Base-by-base conservation (phyloP, 768 basidiomycete genomes). In the Dendrothele bispora region DNA sequence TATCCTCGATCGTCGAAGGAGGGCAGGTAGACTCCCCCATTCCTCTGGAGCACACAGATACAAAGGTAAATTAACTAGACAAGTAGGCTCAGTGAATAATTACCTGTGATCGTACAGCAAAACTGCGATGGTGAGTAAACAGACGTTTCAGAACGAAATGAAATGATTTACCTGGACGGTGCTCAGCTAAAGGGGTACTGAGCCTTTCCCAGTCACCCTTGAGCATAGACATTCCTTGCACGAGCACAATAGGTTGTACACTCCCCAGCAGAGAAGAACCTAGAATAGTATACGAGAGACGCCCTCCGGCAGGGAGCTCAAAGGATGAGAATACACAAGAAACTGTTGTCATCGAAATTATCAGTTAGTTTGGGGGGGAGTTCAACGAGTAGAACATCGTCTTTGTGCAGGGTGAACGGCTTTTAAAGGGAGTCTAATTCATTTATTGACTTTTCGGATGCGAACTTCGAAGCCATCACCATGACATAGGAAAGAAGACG, bases 51-150 rank as follows among this genome's bases (percentile, higher is more conserved):
- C n/a, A n/a, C n/a, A n/a, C n/a, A n/a, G n/a, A n/a, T 43, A 25
- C 12, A 35, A 11, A 18, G 4, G 14, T 27, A 18, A 43, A 25
- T 3, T 3, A 20, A 21, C 30, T 7, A 18, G 15, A 18, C 21
- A 21, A 18, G 11, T 10, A 34, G 30, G 10, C 38, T 25, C 21
- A 34, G 36, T 6, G 4, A 17, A 1, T 32, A 26, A 37, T 35
- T 49, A 60, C 66, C 68, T 63, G 51, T 74, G 73, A 50, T 78
- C 75, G 56, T 68, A 76, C 10, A 73, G 49, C 18, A 77, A 55
- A n/a, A 77, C 75, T 78, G 32, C 17, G 45, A 36, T 46, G 22
- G 25, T 22, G 28, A 39, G 24, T 37, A 29, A 21, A 28, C 38
- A 3, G 32, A 11, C 46, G 11, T 22, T 36, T 11, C 18, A 20